A percentile compares a stretch with the other conserved stretches of the same genome.
Conservation (phyloP, 352 stramenopile species). For the Pilasporangium apinafurcum region DNA sequence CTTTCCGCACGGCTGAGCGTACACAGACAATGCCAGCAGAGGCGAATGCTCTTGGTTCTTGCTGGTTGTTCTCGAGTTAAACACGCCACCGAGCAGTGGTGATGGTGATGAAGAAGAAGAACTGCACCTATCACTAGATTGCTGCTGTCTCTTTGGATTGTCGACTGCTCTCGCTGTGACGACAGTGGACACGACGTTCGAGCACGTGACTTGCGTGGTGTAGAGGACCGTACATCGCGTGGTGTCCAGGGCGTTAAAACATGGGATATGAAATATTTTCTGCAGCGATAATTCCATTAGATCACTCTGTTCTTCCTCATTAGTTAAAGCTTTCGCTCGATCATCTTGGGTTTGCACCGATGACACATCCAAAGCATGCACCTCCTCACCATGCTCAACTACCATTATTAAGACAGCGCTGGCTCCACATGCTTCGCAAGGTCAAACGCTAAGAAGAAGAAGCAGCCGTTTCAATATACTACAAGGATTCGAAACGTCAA, state of each 20-base stretch:
- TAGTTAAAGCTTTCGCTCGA: no score
- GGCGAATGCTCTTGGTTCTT: slow-evolving; percentile 23
- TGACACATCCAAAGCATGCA: no score
- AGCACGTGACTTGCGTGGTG: slow-evolving; percentile 55
- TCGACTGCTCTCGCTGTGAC: slow-evolving; percentile 36
- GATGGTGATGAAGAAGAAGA: no score
- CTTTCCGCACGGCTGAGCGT: slow-evolving; percentile 16
- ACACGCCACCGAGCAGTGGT: no score
- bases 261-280: slow-evolving; percentile 12
- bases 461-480: no score
- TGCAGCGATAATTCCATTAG: slow-evolving; percentile 24
- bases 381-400: no score
- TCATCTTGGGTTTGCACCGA: no score
- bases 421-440: no score
- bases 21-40: slow-evolving; percentile 14
- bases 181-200: slow-evolving; percentile 57
- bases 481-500: no score
- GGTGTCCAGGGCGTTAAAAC: slow-evolving; percentile 35
- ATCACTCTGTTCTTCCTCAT: slow-evolving; percentile 1
- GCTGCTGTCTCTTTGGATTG: slow-evolving; percentile 9
- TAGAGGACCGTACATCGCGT: slow-evolving; percentile 29
- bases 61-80: not conserved
- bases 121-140: no score
- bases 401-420: no score
- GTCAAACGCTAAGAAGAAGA: no score